phyloP scores from a whole-genome alignment of 2,329 filamentous ascomycete species.

The Penicillium olsonii region DNA sequence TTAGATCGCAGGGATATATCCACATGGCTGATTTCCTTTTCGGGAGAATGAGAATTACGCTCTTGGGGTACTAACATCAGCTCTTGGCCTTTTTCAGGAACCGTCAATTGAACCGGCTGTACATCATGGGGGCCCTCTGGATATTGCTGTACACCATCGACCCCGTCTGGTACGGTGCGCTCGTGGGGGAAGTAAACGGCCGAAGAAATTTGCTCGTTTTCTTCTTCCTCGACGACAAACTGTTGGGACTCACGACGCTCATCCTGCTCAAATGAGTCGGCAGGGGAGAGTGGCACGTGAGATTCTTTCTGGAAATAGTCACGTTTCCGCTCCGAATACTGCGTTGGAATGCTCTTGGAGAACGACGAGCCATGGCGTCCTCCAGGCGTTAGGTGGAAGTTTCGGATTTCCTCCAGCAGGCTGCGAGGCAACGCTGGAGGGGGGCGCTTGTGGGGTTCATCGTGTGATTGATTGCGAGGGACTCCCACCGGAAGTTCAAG shows the following conservation, averaged over 20 bases:
- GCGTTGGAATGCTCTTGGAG: constrained; percentile 41
- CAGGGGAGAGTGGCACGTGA: constrained; percentile 19
- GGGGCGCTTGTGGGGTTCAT: constrained; percentile 27
- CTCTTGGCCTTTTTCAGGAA: constrained; percentile 29
- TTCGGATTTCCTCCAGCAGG: constrained; percentile 59
- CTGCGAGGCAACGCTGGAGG: constrained; percentile 48
- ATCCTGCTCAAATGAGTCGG: constrained; percentile 27
- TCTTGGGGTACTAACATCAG: constrained; percentile 31
- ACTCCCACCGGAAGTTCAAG: constrained; percentile 22
- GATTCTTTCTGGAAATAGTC: constrained; percentile 31
- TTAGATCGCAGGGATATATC: constrained; percentile 64
- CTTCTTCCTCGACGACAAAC: constrained; percentile 59
- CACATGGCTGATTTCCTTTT: constrained; percentile 52
- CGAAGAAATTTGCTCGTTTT: constrained; percentile 65
- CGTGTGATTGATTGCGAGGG: constrained; percentile 12
- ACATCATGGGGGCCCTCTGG: constrained; percentile 21
- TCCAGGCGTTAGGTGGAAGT: constrained; percentile 54
- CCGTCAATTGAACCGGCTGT: constrained; percentile 27
- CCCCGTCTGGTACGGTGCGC: constrained; percentile 40
- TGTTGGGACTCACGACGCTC: constrained; percentile 25
- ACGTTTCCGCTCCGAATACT: constrained; percentile 35
- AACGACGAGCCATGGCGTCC: constrained; percentile 49
- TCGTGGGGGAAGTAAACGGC: constrained; percentile 67
- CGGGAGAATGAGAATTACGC: constrained; percentile 23
- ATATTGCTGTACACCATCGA: constrained; percentile 25